phyloP scores from a whole-genome alignment of 345 rosid genomes.

The Salix dunnii region DNA sequence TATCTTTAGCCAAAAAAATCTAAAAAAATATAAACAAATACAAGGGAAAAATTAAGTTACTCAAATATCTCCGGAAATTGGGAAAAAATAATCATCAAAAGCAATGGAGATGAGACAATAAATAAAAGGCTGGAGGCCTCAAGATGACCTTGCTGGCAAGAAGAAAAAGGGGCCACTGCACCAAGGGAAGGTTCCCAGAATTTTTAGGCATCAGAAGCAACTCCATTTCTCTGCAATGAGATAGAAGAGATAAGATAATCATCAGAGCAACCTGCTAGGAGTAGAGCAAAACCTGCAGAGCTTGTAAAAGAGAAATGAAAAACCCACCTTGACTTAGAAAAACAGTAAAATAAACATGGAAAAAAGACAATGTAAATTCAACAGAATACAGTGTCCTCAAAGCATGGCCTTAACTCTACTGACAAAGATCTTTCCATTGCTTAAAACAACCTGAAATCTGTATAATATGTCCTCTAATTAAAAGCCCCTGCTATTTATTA shows the following conservation, averaged over 20 bases:
- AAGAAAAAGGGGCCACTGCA: slow-evolving; percentile 98
- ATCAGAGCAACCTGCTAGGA: slow-evolving; percentile 1
- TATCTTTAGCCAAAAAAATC: slow-evolving; percentile 90
- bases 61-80: not conserved
- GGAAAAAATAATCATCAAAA: not conserved
- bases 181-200: slow-evolving; percentile 71
- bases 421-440: too few species aligned
- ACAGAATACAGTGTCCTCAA: too few species aligned
- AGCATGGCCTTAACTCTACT: too few species aligned
- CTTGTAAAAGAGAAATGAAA: not conserved
- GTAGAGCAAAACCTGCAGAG: not conserved
- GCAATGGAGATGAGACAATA: not conserved
- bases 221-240: slow-evolving; percentile 70
- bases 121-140: not conserved
- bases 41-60: not conserved
- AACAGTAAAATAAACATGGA: too few species aligned
- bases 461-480: too few species aligned
- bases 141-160: slow-evolving; percentile 89
- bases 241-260: slow-evolving; percentile 4
- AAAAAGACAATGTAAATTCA: too few species aligned
- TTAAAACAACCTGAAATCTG: too few species aligned
- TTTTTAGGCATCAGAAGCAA: slow-evolving; percentile 92
- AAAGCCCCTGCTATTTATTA: too few species aligned
- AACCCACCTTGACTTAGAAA: too few species aligned
- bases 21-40: slow-evolving; percentile 18